Percentiles rank a stretch among this genome's conserved stretches.
phyloP scores from a whole-genome alignment of 176 grass and related monocot species.

The Bothriochloa decipiens region DNA sequence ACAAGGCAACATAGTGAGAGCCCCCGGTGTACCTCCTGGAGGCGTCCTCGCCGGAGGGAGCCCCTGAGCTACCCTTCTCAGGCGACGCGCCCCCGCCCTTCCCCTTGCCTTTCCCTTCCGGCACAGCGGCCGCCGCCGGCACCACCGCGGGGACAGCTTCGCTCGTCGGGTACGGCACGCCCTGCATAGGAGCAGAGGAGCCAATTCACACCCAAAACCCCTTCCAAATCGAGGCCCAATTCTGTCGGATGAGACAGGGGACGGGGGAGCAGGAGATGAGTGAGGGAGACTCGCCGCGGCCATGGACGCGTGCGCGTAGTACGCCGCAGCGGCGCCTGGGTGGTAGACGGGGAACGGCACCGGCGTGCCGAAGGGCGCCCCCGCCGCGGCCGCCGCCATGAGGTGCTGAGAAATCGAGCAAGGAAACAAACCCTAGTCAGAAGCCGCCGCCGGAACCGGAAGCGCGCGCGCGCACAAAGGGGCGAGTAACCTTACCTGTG shows the following conservation, averaged over 20 bases:
- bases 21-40: constrained; percentile 56
- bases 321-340: constrained; percentile 65
- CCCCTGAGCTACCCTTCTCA: constrained; percentile 61
- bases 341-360: constrained; percentile 74
- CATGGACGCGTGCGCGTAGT: constrained; percentile 88
- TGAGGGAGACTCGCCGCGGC: constrained; percentile 50
- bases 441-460: constrained; percentile 1
- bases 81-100: constrained; percentile 56
- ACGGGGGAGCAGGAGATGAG: neutral
- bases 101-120: constrained; percentile 64
- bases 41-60: constrained; percentile 61
- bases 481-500: constrained; percentile 58
- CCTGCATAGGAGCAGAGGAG: constrained; percentile 37
- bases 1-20: neutral
- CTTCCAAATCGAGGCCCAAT: constrained; percentile 32
- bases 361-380: constrained; percentile 70
- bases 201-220: constrained; percentile 25
- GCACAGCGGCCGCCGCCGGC: constrained; percentile 10
- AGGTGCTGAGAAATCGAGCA: constrained; percentile 49
- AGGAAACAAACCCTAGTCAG: constrained; percentile 51
- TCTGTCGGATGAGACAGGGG: neutral
- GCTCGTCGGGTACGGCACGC: constrained; percentile 57
- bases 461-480: too few species aligned
- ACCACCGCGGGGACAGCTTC: constrained; percentile 39
- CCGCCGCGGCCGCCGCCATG: constrained; percentile 63